These are phyloP conservation scores for Candida hungchunana DNA, from an alignment of 805 yeast genomes.

Conservation along the genomic window DNA sequence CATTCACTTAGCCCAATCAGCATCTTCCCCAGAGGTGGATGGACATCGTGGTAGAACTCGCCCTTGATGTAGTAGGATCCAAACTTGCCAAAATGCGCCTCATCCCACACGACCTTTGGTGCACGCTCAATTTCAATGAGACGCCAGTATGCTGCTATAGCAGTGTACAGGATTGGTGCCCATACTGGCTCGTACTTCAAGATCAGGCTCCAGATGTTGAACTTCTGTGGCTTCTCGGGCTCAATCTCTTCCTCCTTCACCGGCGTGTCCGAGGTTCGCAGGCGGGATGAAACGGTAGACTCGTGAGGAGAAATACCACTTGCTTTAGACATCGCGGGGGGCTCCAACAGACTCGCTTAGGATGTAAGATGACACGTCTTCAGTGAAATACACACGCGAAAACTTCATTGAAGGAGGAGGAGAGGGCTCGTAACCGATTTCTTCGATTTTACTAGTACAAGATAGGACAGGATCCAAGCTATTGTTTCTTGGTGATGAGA, in stretches of 20 bases:
- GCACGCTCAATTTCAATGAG: constrained; percentile 54
- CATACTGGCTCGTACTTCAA: constrained; percentile 19
- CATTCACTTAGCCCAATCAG: constrained; percentile 74
- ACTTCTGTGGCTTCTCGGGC: constrained; percentile 1
- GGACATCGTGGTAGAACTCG: constrained; percentile 82
- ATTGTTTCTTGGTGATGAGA: too few species aligned
- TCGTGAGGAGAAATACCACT: constrained; percentile 9
- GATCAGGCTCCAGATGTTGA: constrained; percentile 1
- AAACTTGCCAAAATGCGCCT: constrained; percentile 85
- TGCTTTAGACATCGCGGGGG: constrained; percentile 12
- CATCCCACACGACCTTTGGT: constrained; percentile 78
- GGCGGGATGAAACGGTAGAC: constrained; percentile 5
- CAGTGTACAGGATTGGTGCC: constrained; percentile 42
- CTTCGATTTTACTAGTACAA: too few species aligned
- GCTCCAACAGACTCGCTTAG: too few species aligned
- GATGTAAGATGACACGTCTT: constrained; percentile 10
- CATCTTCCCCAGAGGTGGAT: constrained; percentile 84
- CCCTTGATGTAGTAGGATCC: constrained; percentile 77
- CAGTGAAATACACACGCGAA: too few species aligned
- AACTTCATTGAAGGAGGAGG: too few species aligned
- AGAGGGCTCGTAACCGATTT: too few species aligned
- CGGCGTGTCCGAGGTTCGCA: neutral
- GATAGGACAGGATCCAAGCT: too few species aligned
- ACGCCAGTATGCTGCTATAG: constrained; percentile 49
- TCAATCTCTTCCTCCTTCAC: constrained; percentile 4